phyloP scores from a whole-genome alignment of 2,329 filamentous ascomycete species.

The Aureobasidium sp. region DNA sequence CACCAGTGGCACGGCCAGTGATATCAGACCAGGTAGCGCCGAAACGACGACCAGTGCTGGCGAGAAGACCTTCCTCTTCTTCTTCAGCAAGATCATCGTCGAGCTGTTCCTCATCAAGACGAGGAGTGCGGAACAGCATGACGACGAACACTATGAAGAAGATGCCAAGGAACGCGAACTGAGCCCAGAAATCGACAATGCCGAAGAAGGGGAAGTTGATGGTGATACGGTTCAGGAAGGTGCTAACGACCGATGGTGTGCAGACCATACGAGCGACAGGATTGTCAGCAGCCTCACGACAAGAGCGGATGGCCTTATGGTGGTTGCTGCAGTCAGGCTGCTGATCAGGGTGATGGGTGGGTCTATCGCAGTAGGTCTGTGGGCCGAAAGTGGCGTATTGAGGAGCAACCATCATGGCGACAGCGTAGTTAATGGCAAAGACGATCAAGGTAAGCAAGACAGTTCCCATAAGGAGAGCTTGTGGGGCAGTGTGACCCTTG shows the following conservation, averaged over 20 bases:
- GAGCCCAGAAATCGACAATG: slow-evolving; percentile 87
- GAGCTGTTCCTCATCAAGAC: slow-evolving; percentile 65
- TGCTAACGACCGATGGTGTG: slow-evolving; percentile 84
- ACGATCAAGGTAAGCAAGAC: slow-evolving; percentile 85
- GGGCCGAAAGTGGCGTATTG: slow-evolving; percentile 93
- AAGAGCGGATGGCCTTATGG: slow-evolving; percentile 66
- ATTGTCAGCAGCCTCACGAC: slow-evolving; percentile 68
- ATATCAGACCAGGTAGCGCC: slow-evolving; percentile 87
- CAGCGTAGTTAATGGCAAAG: slow-evolving; percentile 83
- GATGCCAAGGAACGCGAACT: slow-evolving; percentile 78
- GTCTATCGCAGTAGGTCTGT: slow-evolving; percentile 83
- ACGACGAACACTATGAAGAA: slow-evolving; percentile 77
- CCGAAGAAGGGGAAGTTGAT: slow-evolving; percentile 96
- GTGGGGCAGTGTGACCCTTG: slow-evolving; percentile 80
- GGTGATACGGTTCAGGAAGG: slow-evolving; percentile 85
- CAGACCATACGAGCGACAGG: slow-evolving; percentile 72
- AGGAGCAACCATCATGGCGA: slow-evolving; percentile 89
- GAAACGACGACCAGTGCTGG: slow-evolving; percentile 73
- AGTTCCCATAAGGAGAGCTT: slow-evolving; percentile 84
- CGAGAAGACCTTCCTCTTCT: slow-evolving; percentile 87
- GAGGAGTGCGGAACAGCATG: slow-evolving; percentile 72
- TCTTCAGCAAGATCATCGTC: slow-evolving; percentile 87
- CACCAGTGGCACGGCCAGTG: slow-evolving; percentile 49
- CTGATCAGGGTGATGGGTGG: slow-evolving; percentile 53
- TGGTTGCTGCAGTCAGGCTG: slow-evolving; percentile 70